These are phyloP conservation scores for Candida smagusa DNA, from an alignment of 1,139 yeast species.

Conservation along the genomic window DNA sequence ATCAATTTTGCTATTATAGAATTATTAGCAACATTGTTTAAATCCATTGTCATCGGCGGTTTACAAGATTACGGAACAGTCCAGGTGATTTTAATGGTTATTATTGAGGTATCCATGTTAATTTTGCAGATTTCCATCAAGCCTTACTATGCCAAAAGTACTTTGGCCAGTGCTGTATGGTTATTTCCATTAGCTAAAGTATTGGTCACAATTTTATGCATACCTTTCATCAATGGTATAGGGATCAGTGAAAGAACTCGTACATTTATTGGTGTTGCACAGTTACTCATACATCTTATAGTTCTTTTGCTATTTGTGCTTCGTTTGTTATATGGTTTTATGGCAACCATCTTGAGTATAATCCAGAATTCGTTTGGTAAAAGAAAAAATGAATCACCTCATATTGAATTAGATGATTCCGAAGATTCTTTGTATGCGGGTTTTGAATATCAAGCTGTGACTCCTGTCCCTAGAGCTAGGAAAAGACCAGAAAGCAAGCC, in stretches of 20 bases:
- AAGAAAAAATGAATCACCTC: too few species aligned
- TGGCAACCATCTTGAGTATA: constrained; percentile 15
- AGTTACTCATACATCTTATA: constrained; percentile 36
- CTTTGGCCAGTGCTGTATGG: constrained; percentile 39
- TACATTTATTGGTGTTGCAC: constrained; percentile 41
- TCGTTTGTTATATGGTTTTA: constrained; percentile 31
- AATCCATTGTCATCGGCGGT: constrained; percentile 41
- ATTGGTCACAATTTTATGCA: constrained; percentile 35
- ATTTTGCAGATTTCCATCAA: constrained; percentile 26
- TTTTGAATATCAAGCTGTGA: not conserved
- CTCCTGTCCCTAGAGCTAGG: too few species aligned
- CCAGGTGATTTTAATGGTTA: constrained; percentile 41
- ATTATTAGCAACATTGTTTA: constrained; percentile 24
- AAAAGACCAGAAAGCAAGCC: too few species aligned
- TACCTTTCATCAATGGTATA: constrained; percentile 37
- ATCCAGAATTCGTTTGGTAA: not conserved
- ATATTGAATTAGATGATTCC: too few species aligned
- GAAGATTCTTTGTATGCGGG: not conserved
- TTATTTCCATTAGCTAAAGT: constrained; percentile 37
- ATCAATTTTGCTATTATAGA: constrained; percentile 39
- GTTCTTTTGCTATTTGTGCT: constrained; percentile 35
- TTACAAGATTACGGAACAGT: constrained; percentile 41
- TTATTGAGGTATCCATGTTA: constrained; percentile 33
- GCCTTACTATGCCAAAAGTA: constrained; percentile 40
- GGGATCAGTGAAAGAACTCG: constrained; percentile 30